Base-by-base conservation (phyloP, 371 early-diverging fungal genomes). In the Saksenaea oblongispora region DNA sequence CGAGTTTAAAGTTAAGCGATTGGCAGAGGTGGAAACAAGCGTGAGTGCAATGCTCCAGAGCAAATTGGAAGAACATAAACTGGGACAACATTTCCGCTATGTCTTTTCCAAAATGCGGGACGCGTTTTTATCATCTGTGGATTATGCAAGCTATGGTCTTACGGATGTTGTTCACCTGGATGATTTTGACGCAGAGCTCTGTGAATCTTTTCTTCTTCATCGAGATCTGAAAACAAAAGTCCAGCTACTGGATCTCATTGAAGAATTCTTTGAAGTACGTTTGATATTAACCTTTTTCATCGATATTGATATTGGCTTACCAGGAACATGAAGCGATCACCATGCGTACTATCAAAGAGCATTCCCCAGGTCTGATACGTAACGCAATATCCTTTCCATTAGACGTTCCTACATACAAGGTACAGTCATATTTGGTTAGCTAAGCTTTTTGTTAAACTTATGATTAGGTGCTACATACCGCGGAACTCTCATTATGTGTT, bases 1-100 rank as follows among this genome's bases (percentile, higher is more conserved):
- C 26, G 17, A 9, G 42, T 34, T 18, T 5, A 17, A 15, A 11
- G 22, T 22, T 47, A 13, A 27, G 28, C 1, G 11, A 22, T 22
- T 47, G 13, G 27, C 61, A 90, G 91, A 90, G 75, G 83, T 90
- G 51, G 87, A 89, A 67, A 76, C 68, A 24, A 86, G 83, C 22
- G 62, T 89, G n/a, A 73, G 77, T 34, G 59, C 75, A 0, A 81
- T 77, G 62, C 64, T 90, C 8, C 58, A 77, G 34, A 61, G 72
- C 9, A 75, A 76, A 26, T 59, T 90, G 37, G 63, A 71, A 31
- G 69, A 79, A 41, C 65, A 76, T 14, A 73, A 82, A 51, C 62
- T 83, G 35, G 78, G 72, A 0, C 88, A 88, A 59, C 88, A 88
- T 54, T 69, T 72, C 24, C 58, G 72, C 3, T 87, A 83, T 61